phyloP scores from a whole-genome alignment of 306 rosid species.

The Inga oerstediana region DNA sequence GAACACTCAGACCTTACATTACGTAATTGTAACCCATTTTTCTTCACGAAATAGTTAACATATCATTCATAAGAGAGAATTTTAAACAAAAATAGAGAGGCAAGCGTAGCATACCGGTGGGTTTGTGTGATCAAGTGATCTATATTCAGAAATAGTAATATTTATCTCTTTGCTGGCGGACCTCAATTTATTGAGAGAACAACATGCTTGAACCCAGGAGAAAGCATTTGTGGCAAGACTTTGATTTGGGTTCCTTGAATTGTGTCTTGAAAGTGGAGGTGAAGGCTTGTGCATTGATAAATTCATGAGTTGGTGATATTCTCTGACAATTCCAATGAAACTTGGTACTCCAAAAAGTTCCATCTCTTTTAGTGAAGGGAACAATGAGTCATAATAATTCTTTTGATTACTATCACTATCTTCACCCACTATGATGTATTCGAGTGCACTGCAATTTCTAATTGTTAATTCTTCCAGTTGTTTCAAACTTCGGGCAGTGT shows the following conservation, averaged over 20 bases:
- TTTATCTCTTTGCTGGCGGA: background rate
- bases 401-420: background rate
- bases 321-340: background rate
- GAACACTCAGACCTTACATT: no score
- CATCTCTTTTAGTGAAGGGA: background rate
- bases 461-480: constrained; percentile 8
- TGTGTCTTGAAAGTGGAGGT: background rate
- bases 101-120: no score
- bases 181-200: background rate
- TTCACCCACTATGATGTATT: background rate
- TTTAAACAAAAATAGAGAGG: no score
- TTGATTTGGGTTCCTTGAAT: background rate
- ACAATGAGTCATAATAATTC: constrained; percentile 1
- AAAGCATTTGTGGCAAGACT: background rate
- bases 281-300: background rate
- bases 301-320: background rate
- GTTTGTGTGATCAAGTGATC: no score
- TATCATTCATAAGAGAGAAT: no score
- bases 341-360: background rate
- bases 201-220: background rate
- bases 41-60: no score
- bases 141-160: no score
- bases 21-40: no score
- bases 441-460: background rate
- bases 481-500: background rate